These are phyloP conservation scores for Corymbia maculata DNA, from an alignment of 345 rosid species.

Conservation along the genomic window DNA sequence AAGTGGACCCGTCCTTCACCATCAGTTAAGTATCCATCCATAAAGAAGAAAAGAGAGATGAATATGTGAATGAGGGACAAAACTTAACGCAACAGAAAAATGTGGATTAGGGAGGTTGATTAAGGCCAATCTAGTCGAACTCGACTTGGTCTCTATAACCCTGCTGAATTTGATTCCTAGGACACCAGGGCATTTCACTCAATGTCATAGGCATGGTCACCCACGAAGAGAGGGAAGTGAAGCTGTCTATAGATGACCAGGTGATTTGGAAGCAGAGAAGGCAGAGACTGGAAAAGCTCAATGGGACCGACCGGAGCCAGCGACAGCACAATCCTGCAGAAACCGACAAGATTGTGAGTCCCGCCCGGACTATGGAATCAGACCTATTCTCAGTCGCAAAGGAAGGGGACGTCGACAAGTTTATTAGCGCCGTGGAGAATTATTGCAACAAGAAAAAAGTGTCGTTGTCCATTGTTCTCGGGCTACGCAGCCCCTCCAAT, in stretches of 20 bases:
- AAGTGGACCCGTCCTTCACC: too few species aligned
- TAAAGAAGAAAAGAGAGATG: background rate
- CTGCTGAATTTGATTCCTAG: background rate
- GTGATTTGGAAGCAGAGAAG: too few species aligned
- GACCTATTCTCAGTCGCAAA: background rate
- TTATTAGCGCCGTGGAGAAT: background rate
- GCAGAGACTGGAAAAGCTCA: background rate
- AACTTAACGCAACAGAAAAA: background rate
- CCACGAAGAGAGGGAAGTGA: background rate
- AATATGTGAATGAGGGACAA: background rate
- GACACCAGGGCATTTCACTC: background rate
- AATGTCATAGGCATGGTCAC: background rate
- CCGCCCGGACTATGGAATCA: background rate
- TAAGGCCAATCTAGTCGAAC: background rate
- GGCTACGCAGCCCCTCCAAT: background rate
- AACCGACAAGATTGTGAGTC: background rate
- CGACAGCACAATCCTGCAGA: background rate
- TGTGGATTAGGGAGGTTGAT: background rate
- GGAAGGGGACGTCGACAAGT: fast-evolving
- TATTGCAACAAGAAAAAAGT: fast-evolving
- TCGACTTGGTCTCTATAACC: background rate
- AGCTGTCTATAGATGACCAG: background rate
- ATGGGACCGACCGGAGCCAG: fast-evolving
- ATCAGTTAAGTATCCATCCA: too few species aligned
- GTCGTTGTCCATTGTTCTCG: background rate